These are phyloP conservation scores for Dicorynia guianensis DNA, from an alignment of 306 rosid species.

Conservation along the genomic window DNA sequence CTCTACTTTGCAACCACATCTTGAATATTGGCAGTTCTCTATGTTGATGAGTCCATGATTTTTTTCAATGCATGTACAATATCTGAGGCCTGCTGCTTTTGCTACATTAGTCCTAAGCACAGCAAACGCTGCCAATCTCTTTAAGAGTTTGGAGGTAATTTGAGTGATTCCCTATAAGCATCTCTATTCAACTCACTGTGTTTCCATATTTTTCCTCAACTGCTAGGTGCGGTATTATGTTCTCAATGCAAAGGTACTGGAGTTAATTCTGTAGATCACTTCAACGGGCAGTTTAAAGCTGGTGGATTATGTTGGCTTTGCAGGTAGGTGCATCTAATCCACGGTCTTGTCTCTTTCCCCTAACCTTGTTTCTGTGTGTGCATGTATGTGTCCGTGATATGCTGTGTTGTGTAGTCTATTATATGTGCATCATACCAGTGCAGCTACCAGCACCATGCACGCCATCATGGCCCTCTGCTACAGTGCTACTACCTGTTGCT, in stretches of 20 bases:
- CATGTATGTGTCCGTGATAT: neutral
- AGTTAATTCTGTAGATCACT: slow-evolving; percentile 89
- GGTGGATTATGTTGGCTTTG: slow-evolving; percentile 97
- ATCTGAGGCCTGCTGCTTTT: slow-evolving; percentile 9
- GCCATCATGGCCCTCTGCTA: too few species aligned
- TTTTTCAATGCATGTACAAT: slow-evolving; percentile 18
- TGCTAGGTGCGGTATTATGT: slow-evolving; percentile 72
- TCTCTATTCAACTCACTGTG: slow-evolving; percentile 20
- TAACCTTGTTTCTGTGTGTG: neutral
- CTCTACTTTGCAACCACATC: neutral
- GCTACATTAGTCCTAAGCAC: slow-evolving; percentile 8
- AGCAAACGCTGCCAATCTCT: slow-evolving; percentile 6
- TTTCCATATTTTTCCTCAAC: slow-evolving; percentile 23
- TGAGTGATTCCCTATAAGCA: neutral
- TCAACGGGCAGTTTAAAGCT: slow-evolving; percentile 90
- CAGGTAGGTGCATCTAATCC: slow-evolving; percentile 64
- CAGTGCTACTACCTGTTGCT: too few species aligned
- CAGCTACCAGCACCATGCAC: neutral
- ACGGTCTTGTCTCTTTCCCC: slow-evolving; percentile 1
- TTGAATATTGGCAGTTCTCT: neutral
- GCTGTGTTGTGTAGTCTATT: neutral
- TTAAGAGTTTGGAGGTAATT: slow-evolving; percentile 7
- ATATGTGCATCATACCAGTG: slow-evolving; percentile 12
- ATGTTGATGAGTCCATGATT: neutral
- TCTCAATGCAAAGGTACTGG: slow-evolving; percentile 87